These are phyloP conservation scores for Coniosporium tulheliwenetii DNA, from an alignment of 2,329 filamentous ascomycete genomes.

Conservation along the genomic window DNA sequence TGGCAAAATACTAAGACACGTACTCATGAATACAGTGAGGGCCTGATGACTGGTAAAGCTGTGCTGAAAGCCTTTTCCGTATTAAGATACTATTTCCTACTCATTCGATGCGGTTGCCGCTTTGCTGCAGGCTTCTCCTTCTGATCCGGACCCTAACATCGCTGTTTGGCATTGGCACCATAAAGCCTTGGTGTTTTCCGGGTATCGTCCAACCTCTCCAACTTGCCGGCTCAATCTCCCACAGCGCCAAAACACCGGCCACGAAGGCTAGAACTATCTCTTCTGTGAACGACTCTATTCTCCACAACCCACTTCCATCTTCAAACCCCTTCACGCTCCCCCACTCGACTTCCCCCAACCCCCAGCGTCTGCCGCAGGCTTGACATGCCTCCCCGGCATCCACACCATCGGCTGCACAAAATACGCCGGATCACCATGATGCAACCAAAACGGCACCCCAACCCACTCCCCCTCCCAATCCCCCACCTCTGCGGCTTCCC, in stretches of 20 bases:
- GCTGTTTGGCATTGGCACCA: slow-evolving; percentile 32
- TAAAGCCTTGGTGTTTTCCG: slow-evolving; percentile 28
- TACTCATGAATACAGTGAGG: too few species aligned
- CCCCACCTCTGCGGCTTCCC: slow-evolving; percentile 10
- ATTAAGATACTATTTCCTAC: too few species aligned
- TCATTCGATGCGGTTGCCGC: too few species aligned
- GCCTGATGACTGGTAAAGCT: too few species aligned
- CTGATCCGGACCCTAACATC: slow-evolving; percentile 40
- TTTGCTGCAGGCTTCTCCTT: background rate
- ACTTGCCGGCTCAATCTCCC: slow-evolving; percentile 36
- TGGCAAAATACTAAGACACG: too few species aligned
- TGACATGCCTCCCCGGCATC: slow-evolving; percentile 17
- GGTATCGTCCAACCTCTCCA: slow-evolving; percentile 36
- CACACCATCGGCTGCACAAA: slow-evolving; percentile 16
- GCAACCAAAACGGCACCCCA: slow-evolving; percentile 19
- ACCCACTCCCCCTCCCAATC: slow-evolving; percentile 17
- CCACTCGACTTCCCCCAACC: slow-evolving; percentile 18
- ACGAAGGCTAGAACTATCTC: slow-evolving; percentile 33
- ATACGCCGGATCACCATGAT: slow-evolving; percentile 18
- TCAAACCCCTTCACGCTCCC: slow-evolving; percentile 30
- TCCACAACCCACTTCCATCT: slow-evolving; percentile 31
- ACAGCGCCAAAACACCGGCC: slow-evolving; percentile 37
- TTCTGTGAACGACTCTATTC: slow-evolving; percentile 34
- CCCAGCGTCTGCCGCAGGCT: slow-evolving; percentile 10
- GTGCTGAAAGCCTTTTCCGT: too few species aligned